Conservation (phyloP, 441 rosid species). For the Adansonia grandidieri region DNA sequence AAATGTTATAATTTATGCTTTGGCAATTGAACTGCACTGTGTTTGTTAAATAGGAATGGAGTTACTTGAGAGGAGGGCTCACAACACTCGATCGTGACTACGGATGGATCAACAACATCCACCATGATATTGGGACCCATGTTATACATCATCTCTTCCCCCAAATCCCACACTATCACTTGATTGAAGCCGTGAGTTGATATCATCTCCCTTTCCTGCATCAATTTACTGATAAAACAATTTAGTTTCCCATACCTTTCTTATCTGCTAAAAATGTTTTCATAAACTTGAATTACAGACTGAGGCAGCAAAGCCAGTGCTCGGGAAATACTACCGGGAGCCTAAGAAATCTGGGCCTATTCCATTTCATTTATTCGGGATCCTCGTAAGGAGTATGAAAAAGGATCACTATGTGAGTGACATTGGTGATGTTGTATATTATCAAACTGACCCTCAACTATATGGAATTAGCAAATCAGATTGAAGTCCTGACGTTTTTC, state of each 20-base stretch:
- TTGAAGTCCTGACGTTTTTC: constrained; percentile 26
- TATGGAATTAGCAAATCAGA: constrained; percentile 35
- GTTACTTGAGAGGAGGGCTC: constrained; percentile 73
- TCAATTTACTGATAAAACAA: neutral
- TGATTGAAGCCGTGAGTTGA: constrained; percentile 64
- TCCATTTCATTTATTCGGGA: constrained; percentile 54
- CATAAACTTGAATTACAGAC: constrained; percentile 47
- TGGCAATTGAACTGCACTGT: neutral
- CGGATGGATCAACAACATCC: constrained; percentile 67
- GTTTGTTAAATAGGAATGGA: constrained; percentile 59
- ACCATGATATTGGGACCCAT: constrained; percentile 78
- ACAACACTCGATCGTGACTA: constrained; percentile 72
- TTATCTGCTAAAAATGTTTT: constrained; percentile 1
- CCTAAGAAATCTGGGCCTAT: constrained; percentile 61
- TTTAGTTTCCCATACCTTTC: neutral
- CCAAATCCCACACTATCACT: constrained; percentile 73
- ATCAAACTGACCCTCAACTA: constrained; percentile 54
- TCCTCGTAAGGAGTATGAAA: constrained; percentile 50
- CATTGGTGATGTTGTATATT: constrained; percentile 61
- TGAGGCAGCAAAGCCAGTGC: constrained; percentile 65
- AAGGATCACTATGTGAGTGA: constrained; percentile 62
- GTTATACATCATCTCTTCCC: constrained; percentile 77
- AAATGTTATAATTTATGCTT: neutral
- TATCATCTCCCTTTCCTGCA: constrained; percentile 8
- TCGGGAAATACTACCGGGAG: constrained; percentile 65